phyloP scores from a whole-genome alignment of 768 basidiomycete species.

The Crepidotus variabilis region DNA sequence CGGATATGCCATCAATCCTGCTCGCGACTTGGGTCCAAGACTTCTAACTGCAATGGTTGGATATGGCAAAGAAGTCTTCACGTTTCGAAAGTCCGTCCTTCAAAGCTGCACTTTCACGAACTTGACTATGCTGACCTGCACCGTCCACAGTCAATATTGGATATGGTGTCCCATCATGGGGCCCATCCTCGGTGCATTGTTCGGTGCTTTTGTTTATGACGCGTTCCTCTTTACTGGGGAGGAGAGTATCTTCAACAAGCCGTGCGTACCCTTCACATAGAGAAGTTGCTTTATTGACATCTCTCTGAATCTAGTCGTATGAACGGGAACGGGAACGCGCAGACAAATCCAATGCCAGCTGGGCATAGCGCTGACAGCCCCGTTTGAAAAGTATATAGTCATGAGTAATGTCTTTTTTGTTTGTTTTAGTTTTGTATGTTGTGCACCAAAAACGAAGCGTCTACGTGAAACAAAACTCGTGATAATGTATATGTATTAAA shows the following conservation, averaged over 20 bases:
- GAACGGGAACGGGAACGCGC: not conserved
- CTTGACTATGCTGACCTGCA: constrained; percentile 13
- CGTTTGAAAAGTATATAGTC: too few relatives aligned
- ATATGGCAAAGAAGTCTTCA: constrained; percentile 55
- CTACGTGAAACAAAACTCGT: too few relatives aligned
- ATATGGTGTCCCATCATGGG: constrained; percentile 64
- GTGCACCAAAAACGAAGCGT: too few relatives aligned
- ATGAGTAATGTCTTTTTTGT: too few relatives aligned
- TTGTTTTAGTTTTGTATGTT: too few relatives aligned
- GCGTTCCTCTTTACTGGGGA: constrained; percentile 50
- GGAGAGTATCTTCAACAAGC: constrained; percentile 51
- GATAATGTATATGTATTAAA: too few relatives aligned
- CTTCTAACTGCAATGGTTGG: constrained; percentile 69
- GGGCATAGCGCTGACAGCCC: not conserved
- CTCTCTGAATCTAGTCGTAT: not conserved
- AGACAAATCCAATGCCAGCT: not conserved
- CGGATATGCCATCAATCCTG: constrained; percentile 64
- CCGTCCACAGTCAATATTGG: constrained; percentile 59
- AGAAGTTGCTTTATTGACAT: too few relatives aligned
- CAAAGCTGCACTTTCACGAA: not conserved
- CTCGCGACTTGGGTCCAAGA: constrained; percentile 70
- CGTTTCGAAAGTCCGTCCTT: constrained; percentile 34
- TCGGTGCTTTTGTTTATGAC: constrained; percentile 57
- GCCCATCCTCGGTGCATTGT: constrained; percentile 55
- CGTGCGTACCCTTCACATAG: constrained; percentile 33